Base-by-base conservation (phyloP, 345 rosid species). In the Pistacia atlantica region DNA sequence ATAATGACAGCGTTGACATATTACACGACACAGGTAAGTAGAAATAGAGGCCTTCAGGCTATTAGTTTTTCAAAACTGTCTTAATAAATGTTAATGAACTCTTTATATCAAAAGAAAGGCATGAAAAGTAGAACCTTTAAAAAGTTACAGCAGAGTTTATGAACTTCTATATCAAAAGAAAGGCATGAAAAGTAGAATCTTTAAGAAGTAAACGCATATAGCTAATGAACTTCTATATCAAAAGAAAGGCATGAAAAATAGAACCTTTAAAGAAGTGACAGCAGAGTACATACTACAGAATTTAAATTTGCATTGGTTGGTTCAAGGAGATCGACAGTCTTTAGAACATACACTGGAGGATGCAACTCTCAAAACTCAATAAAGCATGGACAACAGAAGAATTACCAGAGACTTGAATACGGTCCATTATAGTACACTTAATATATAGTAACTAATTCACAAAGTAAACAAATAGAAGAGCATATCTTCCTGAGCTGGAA, bases 1-100 rank as follows among this genome's bases (percentile, higher is more conserved):
- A 45, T 67, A 25, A 67, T 61, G 22, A 69, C 63, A 79, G 54
- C 49, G 66, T 62, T 63, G 52, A 46, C 64, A 75, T 37, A 63
- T 33, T 45, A 67, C 20, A 5, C 22, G 54, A 69, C 59, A 52
- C 14, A 13, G 38, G 13, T 38, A 45, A 72, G 33, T 25, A 38
- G 20, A 46, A 71, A 71, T 68, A 68, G 31, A 25, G 58, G 59
- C 28, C 38, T 28, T 20, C 33, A 38, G 46, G 18, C 11, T 71
- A 22, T 38, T 71, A 11, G 20, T 20, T 35, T 35, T 56, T 58
- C 42, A 48, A 46, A 31, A 5, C 46, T 42, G 8, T 42, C 8
- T 5, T 42, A 7, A 42, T 42, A 42, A 8, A 42, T 7, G 35
- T 31, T 73, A 31, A 33, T 4, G 1, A 49, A 45, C 56, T 45